These are phyloP conservation scores for Xerocomus brunneocitrinus DNA, from an alignment of 768 basidiomycete species.

Conservation along the genomic window DNA sequence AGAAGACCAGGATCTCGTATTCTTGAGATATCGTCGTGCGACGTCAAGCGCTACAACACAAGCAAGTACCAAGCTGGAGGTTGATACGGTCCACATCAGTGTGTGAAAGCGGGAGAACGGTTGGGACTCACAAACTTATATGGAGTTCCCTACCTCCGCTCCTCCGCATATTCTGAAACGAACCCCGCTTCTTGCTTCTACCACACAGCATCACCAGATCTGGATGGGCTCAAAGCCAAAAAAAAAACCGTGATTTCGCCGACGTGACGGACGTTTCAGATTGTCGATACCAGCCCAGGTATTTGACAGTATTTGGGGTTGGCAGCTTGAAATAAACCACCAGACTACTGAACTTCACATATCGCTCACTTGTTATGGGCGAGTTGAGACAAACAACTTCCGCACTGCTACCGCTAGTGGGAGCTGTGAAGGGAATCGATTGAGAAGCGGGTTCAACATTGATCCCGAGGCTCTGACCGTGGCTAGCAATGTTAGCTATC, in stretches of 20 bases:
- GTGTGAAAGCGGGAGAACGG: not conserved
- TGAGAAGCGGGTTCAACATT: not conserved
- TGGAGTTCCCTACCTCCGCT: not conserved
- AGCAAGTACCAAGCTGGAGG: constrained; percentile 2
- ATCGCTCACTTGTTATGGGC: not conserved
- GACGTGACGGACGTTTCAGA: not conserved
- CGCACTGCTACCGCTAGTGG: not conserved
- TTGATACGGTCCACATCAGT: constrained; percentile 5
- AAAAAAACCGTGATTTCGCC: not conserved
- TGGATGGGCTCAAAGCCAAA: not conserved
- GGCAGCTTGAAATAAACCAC: not conserved
- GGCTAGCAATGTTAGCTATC: not conserved
- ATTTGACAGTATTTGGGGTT: not conserved
- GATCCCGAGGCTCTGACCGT: not conserved
- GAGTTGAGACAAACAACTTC: not conserved
- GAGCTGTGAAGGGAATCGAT: not conserved
- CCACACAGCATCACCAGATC: not conserved
- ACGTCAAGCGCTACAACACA: constrained; percentile 10
- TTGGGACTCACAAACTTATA: not conserved
- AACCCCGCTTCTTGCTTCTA: not conserved
- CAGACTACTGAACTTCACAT: not conserved
- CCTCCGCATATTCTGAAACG: not conserved
- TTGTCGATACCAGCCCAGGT: not conserved
- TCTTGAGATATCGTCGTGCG: constrained; percentile 5
- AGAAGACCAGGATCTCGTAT: not conserved